A percentile compares a stretch with the other conserved stretches of the same genome.
phyloP scores from a whole-genome alignment of 345 rosid genomes.

The Lagerstroemia speciosa region DNA sequence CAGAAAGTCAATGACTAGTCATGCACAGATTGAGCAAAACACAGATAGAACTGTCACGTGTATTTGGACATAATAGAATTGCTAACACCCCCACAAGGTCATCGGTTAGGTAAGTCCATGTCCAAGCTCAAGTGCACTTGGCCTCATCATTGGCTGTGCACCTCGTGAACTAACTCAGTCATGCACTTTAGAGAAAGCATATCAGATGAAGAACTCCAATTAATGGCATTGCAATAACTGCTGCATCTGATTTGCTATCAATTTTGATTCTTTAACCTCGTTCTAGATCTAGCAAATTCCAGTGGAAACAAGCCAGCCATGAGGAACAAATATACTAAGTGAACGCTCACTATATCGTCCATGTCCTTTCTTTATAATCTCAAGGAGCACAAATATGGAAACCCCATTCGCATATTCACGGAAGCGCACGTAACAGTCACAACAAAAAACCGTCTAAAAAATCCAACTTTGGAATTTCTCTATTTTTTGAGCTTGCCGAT shows the following conservation, averaged over 20 bases:
- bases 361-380: neutral
- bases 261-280: neutral
- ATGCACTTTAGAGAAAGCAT: neutral
- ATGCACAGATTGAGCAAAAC: neutral
- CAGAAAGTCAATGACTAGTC: neutral
- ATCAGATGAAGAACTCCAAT: neutral
- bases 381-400: neutral
- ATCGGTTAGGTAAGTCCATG: no score
- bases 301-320: neutral
- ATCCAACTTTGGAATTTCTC: neutral
- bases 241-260: neutral
- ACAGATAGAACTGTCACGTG: neutral
- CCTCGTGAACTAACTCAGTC: no score
- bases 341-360: neutral
- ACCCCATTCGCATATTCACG: neutral
- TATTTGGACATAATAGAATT: neutral
- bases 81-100: no score
- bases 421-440: neutral
- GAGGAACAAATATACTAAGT: neutral
- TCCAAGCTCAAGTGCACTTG: no score
- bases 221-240: neutral
- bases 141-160: no score
- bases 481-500: neutral
- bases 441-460: neutral
- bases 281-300: neutral